Evolutionary conservation across 2,329 filamentous ascomycete species (phyloP).

Genomic region (Neoarthrinium moseri): DNA sequence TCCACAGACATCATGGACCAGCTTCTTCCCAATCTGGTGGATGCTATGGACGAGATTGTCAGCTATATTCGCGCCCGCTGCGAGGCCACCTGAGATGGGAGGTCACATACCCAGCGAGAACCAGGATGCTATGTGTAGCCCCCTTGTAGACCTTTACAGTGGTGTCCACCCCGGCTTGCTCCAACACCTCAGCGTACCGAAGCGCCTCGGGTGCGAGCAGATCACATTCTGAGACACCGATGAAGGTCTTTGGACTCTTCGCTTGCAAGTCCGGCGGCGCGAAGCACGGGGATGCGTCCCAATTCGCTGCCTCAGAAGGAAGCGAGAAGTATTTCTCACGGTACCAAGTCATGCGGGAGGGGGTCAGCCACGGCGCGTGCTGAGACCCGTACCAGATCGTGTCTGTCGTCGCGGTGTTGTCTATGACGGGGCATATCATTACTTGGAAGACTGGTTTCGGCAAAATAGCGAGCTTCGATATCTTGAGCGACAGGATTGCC

Average conservation of each 20-base stretch:
- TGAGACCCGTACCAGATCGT: slow-evolving; percentile 14
- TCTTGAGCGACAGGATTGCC: slow-evolving; percentile 17
- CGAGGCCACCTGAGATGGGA: background rate
- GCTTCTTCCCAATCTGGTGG: background rate
- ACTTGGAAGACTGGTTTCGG: slow-evolving; percentile 10
- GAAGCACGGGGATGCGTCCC: slow-evolving; percentile 30
- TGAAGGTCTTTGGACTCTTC: slow-evolving; percentile 28
- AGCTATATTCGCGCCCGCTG: background rate
- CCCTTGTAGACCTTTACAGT: slow-evolving; percentile 10
- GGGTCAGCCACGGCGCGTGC: slow-evolving; percentile 31
- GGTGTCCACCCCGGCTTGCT: slow-evolving; percentile 10
- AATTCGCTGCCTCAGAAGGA: slow-evolving; percentile 20
- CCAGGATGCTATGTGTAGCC: slow-evolving; percentile 9
- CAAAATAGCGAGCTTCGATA: slow-evolving; percentile 14
- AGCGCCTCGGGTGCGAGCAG: slow-evolving; percentile 30
- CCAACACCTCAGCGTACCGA: slow-evolving; percentile 25
- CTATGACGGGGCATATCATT: slow-evolving; percentile 31
- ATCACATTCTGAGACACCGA: slow-evolving; percentile 31
- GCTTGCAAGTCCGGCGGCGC: slow-evolving; percentile 16
- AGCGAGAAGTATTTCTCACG: slow-evolving; percentile 31
- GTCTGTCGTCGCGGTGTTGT: slow-evolving; percentile 29
- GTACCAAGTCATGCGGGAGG: slow-evolving; percentile 33
- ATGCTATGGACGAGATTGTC: background rate
- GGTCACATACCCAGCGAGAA: slow-evolving; percentile 10
- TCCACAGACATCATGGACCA: slow-evolving; percentile 4